Evolutionary conservation across 2,329 filamentous ascomycete genomes (phyloP), one percentile per base, ranked within the genome.

Genomic region (Xylariaceae sp.): DNA sequence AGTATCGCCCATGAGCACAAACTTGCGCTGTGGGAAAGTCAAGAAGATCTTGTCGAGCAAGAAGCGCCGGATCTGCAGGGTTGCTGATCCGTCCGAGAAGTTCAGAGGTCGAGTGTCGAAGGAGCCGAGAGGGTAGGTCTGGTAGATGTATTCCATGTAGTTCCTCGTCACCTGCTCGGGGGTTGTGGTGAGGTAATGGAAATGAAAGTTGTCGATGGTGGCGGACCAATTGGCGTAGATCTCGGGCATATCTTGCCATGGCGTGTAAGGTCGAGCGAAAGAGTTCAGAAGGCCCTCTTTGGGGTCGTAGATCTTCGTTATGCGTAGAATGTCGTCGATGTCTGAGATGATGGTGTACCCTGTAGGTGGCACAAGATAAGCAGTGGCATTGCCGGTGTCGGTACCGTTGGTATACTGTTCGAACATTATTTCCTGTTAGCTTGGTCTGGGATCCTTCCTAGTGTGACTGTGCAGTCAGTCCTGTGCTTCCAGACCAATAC

Each of bases 141-240:
- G 80, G 74, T 87, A 90, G 66, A 91, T 90, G 68, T 86, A 86
- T 52, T 86, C 78, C 86, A 90, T 89, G 70, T 91, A 91, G 57
- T 84, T 86, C 39, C 87, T 75, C 0, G 87, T 89, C 5, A 83
- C 77, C 65, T 91, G 87, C 68, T 90, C 87, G 0, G 87, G 87
- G 0, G 87, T 89, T 0, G 87, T 91, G 0, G 87, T 91, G 17
- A 91, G 75, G 69, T 91, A 91, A 69, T 90, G 87, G 72, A 90
- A 91, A 65, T 90, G 87, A 54, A 84, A 75, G 60, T 88, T 77
- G 0, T 81, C 77, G 12, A 89, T 73, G 18, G 75, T 80, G n/a
- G 70, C 69, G 1, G 79, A 83, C 86, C 87, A 90, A 62, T 89
- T 88, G 56, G 83, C 80, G 65, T 89, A 91, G 57, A 90, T 84